Percentiles rank a stretch among this genome's conserved stretches.
These are phyloP conservation scores for Geotrichum australiense DNA, from an alignment of 1,139 yeast species.

Conservation along the genomic window DNA sequence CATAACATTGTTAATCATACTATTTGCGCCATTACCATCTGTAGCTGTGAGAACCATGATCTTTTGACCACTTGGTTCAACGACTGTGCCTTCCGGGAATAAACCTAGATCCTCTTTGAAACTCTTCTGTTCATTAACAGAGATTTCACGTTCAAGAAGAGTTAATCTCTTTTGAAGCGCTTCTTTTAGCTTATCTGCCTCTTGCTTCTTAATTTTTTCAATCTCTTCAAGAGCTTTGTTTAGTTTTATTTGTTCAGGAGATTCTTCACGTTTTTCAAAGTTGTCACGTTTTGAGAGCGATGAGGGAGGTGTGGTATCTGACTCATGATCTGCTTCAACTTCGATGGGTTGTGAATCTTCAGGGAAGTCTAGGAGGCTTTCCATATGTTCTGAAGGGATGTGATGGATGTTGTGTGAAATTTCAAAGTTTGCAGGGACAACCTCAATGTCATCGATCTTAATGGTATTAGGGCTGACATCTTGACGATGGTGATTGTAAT, in stretches of 20 bases:
- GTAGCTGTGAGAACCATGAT: constrained; percentile 30
- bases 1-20: constrained; percentile 23
- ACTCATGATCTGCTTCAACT: no score
- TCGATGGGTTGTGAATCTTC: no score
- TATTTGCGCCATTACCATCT: constrained; percentile 27
- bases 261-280: no score
- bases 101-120: constrained; percentile 9
- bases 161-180: constrained; percentile 8
- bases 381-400: no score
- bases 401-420: no score
- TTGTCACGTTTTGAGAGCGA: no score
- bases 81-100: constrained; percentile 2
- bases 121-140: constrained; percentile 11
- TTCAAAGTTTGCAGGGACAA: no score
- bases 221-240: constrained; percentile 14
- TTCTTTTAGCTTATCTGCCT: constrained; percentile 12
- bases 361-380: no score
- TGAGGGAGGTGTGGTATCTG: no score
- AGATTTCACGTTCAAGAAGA: constrained; percentile 9
- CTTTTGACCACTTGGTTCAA: constrained; percentile 22
- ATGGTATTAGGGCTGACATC: no score
- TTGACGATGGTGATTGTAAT: no score
- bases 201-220: constrained; percentile 12
- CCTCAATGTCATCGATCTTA: no score
- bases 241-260: constrained; percentile 1